These are phyloP conservation scores for Cryphonectria parasitica DNA, from an alignment of 2,329 filamentous ascomycete genomes.

Conservation along the genomic window DNA sequence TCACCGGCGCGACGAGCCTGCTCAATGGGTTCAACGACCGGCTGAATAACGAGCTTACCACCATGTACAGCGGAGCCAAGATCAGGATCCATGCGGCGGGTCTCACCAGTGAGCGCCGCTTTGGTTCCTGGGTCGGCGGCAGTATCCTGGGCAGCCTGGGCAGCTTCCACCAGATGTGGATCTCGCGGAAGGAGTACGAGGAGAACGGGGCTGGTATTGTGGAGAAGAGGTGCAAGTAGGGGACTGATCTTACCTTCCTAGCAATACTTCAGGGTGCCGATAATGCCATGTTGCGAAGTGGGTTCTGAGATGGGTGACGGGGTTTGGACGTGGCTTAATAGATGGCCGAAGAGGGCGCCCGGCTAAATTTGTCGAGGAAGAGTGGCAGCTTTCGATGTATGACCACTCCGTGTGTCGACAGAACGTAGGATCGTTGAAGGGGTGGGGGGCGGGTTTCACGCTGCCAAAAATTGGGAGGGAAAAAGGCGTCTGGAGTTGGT, in stretches of 20 bases:
- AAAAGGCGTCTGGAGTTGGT: constrained; percentile 29
- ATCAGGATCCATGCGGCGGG: constrained; percentile 89
- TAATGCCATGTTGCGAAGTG: neutral
- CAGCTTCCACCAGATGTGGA: constrained; percentile 99
- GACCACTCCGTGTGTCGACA: neutral
- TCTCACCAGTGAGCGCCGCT: constrained; percentile 84
- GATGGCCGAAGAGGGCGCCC: neutral
- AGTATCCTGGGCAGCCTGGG: constrained; percentile 94
- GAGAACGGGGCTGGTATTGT: constrained; percentile 90
- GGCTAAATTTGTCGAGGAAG: neutral
- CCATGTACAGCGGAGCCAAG: constrained; percentile 81
- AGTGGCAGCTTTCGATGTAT: neutral
- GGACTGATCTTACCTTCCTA: neutral
- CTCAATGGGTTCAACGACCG: constrained; percentile 92
- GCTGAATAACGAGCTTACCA: constrained; percentile 79
- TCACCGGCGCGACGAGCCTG: constrained; percentile 86
- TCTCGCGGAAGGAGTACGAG: constrained; percentile 95
- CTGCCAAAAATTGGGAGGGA: constrained; percentile 13
- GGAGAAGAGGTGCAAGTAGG: constrained; percentile 91
- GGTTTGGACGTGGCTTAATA: neutral
- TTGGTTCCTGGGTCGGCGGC: constrained; percentile 94
- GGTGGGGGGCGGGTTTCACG: neutral
- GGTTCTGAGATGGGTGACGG: neutral
- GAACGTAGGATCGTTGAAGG: neutral
- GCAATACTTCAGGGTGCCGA: neutral